Evolutionary conservation across 2,329 filamentous ascomycete genomes (phyloP), one percentile per base, ranked within the genome.

Genomic region (Penicillium aurantiogriseum): DNA sequence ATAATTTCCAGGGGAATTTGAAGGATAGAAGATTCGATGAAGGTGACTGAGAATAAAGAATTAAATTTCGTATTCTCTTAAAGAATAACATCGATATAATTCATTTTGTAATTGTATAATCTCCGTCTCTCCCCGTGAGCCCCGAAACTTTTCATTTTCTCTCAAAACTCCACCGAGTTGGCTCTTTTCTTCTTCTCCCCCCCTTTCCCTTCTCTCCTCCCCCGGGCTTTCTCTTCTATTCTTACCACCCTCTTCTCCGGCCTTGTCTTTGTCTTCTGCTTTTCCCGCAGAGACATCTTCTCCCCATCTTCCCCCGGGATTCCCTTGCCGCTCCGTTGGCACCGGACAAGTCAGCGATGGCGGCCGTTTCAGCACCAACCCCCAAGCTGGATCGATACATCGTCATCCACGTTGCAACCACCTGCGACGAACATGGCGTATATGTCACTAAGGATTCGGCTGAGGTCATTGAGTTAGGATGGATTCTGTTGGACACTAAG

Each of bases 371-470:
- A 70, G 71, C 76, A 63, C 74, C 81, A 81, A 85, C 85, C 67
- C 83, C 87, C 68, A 89, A 89, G 79, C 85, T 96, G 78, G 94
- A 99, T 81, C 90, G 93, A 76, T 99, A 96, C 79, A 89, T 97
- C 66, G 91, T 99, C 72, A 96, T 97, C 76, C 94, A 99, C 78
- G 93, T 97, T 72, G 94, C 94, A 63, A 99, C 94, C 36, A 99
- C 94, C 67, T 99, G 94, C 79, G 94, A 99, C 77, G 94, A 99
- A 77, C 94, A 99, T 79, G 94, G 94, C 63, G 94, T 99, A 65
- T 99, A 99, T 77, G 94, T 99, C 58, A 99, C 94, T 59, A 97
- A 97, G 80, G 94, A 99, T 79, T 97, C 94, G 58, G 94, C 94
- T 62, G 94, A 99, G 81, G 94, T 99, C 66, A 99, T 99, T 77